These are phyloP conservation scores for Seiridium cupressi DNA, from an alignment of 2,329 filamentous ascomycete genomes.

Conservation along the genomic window DNA sequence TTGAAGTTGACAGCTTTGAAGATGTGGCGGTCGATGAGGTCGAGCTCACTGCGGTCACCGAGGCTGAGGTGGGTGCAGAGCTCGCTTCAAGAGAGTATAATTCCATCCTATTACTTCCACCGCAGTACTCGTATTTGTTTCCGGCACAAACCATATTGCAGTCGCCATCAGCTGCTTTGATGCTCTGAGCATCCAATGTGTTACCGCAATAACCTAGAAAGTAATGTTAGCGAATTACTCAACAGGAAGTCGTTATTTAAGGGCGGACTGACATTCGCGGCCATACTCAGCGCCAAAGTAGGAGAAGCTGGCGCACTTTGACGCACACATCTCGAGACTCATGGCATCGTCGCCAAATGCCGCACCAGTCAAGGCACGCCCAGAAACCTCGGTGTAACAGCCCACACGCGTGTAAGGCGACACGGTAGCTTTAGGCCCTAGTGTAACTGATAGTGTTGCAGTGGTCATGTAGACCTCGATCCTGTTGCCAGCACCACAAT, in stretches of 20 bases:
- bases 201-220: conserved; percentile 34
- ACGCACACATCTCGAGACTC: conserved; percentile 37
- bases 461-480: conserved; percentile 43
- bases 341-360: conserved; percentile 30
- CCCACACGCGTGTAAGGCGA: conserved; percentile 34
- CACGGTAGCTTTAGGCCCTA: conserved; percentile 31
- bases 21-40: background rate
- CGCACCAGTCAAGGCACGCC: conserved; percentile 33
- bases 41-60: conserved; percentile 5
- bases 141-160: conserved; percentile 38
- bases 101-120: conserved; percentile 34
- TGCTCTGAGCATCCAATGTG: conserved; percentile 29
- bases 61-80: conserved; percentile 10
- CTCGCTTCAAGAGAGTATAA: conserved; percentile 27
- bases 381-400: conserved; percentile 37
- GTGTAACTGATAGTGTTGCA: conserved; percentile 31
- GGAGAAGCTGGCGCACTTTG: conserved; percentile 31
- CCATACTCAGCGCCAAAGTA: conserved; percentile 38
- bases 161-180: conserved; percentile 27
- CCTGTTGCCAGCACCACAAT: conserved; percentile 41
- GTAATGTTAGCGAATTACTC: no score
- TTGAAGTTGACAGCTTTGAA: background rate
- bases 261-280: conserved; percentile 26
- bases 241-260: no score
- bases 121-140: conserved; percentile 34